phyloP scores from a whole-genome alignment of 306 rosid species.

The Sesbania bispinosa region DNA sequence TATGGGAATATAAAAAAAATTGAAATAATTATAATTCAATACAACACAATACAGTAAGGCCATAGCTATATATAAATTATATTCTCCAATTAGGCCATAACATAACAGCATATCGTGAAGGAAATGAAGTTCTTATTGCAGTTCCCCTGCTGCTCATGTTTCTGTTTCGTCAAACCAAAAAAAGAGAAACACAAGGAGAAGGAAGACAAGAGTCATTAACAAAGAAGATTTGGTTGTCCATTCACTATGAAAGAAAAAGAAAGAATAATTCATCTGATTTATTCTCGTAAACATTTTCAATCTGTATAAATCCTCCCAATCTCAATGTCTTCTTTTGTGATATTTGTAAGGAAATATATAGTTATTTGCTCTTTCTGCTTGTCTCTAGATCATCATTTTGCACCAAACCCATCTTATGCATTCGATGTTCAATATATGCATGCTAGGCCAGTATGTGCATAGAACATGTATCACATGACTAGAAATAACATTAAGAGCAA shows the following conservation, averaged over 20 bases:
- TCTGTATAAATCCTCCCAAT: conserved; percentile 13
- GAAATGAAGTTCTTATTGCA: conserved; percentile 56
- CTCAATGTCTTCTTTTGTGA: conserved; percentile 27
- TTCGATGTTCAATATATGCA: too few relatives aligned
- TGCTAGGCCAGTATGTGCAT: conserved; percentile 59
- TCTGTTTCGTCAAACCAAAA: conserved; percentile 49
- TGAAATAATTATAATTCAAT: background rate
- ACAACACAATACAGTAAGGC: background rate
- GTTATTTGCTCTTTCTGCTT: conserved; percentile 31
- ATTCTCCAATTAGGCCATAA: conserved; percentile 14
- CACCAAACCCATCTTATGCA: conserved; percentile 50
- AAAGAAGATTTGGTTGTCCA: conserved; percentile 15
- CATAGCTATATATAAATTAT: background rate
- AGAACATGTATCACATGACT: background rate
- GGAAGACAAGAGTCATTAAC: conserved; percentile 39
- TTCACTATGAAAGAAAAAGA: conserved; percentile 9
- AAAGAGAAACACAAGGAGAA: conserved; percentile 43
- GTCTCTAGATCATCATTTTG: conserved; percentile 34
- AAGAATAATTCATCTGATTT: background rate
- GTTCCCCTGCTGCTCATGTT: conserved; percentile 60
- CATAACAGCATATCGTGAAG: conserved; percentile 16
- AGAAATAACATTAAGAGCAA: background rate
- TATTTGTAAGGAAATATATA: background rate
- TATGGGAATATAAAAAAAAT: background rate
- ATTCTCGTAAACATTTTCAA: background rate